Evolutionary conservation across 192 early-diverging fungal species (phyloP).

Genomic region (Coemansia sp.): DNA sequence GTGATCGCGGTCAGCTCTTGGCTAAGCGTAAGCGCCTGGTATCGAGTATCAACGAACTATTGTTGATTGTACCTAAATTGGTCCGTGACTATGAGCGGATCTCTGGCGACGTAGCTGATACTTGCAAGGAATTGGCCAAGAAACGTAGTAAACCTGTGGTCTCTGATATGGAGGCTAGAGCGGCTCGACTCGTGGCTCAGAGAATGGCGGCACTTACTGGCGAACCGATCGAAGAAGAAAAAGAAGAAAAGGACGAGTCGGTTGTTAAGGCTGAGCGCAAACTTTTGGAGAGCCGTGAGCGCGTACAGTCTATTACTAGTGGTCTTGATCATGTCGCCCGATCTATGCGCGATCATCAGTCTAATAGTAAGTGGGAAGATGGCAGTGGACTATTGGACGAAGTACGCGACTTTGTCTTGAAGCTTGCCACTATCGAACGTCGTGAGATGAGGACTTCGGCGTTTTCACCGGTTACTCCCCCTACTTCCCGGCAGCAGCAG

Average conservation of each 20-base stretch:
- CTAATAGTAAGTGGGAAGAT: constrained; percentile 22
- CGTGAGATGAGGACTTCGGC: background rate
- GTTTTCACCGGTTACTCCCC: background rate
- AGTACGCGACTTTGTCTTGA: constrained; percentile 31
- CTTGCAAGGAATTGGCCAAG: constrained; percentile 16
- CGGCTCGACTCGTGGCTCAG: constrained; percentile 51
- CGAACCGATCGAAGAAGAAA: constrained; percentile 10
- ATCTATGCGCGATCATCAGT: constrained; percentile 18
- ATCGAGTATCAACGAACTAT: constrained; percentile 32
- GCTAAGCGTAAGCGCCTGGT: constrained; percentile 33
- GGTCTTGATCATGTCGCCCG: constrained; percentile 27
- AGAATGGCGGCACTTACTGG: constrained; percentile 56
- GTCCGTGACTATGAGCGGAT: constrained; percentile 35
- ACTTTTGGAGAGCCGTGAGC: constrained; percentile 29
- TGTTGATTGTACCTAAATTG: constrained; percentile 27
- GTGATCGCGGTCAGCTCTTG: constrained; percentile 24
- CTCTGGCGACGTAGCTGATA: constrained; percentile 33
- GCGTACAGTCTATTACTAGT: constrained; percentile 33
- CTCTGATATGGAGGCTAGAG: constrained; percentile 38
- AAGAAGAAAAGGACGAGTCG: constrained; percentile 16
- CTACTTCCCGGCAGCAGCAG: background rate
- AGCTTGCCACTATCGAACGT: constrained; percentile 33
- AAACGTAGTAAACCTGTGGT: background rate
- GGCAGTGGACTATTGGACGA: constrained; percentile 39
- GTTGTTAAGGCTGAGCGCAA: constrained; percentile 16